Evolutionary conservation across 1,284 basidiomycete species (phyloP).

Genomic region (Trichosporon ovoides): DNA sequence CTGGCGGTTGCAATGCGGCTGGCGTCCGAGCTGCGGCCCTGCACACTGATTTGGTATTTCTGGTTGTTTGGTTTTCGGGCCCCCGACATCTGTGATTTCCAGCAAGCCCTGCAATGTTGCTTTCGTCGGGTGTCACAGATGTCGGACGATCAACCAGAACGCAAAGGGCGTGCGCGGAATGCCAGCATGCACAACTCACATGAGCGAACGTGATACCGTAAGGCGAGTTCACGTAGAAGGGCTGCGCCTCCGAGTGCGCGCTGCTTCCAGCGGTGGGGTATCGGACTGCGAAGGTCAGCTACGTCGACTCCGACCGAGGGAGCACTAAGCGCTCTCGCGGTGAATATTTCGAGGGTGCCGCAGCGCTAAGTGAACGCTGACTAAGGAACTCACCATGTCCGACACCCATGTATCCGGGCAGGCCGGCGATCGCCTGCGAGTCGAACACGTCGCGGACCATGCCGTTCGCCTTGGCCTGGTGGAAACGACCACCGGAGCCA

Average conservation of each 20-base stretch:
- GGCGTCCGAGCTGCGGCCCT: no score
- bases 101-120: no score
- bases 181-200: constrained; percentile 54
- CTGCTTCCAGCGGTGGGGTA: constrained; percentile 98
- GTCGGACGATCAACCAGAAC: background rate
- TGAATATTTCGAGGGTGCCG: no score
- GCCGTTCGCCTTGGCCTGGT: constrained; percentile 99
- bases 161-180: background rate
- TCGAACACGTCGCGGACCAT: constrained; percentile 99
- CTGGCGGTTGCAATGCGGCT: background rate
- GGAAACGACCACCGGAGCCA: constrained; percentile 89
- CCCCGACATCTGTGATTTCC: background rate
- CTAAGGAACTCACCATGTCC: constrained; percentile 71
- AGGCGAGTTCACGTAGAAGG: constrained; percentile 99
- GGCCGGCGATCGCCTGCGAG: constrained; percentile 64
- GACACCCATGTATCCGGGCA: constrained; percentile 93
- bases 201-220: constrained; percentile 93
- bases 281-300: constrained; percentile 59
- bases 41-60: background rate
- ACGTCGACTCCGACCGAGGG: background rate
- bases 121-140: background rate
- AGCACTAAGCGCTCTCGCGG: background rate
- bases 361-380: no score
- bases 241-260: constrained; percentile 94
- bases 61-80: background rate